Base-by-base conservation (phyloP, 2,329 filamentous ascomycete species). In the Leptographium radiaticola region DNA sequence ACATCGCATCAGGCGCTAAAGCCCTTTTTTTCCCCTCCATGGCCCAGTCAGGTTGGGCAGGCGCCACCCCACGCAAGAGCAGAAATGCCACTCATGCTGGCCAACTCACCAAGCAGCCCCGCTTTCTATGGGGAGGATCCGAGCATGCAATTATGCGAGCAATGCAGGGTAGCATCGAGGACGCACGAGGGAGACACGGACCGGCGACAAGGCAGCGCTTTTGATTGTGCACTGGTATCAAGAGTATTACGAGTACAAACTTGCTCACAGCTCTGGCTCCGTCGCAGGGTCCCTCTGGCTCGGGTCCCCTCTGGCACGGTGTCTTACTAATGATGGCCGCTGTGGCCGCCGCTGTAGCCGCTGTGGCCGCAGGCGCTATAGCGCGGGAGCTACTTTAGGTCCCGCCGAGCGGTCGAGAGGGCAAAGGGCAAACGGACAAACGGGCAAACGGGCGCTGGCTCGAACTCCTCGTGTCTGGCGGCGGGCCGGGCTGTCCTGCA, bases 301-400 rank as follows among this genome's bases (percentile, higher is more conserved):
- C 3, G 16, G 16, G 9, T 20, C 6, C 11, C 2, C 3, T 9
- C 18, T 43, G n/a, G n/a, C n/a, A 18, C 9, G 20, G n/a, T 20
- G 16, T 43, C 40, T 43, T 10, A 9, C 25, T 50, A 31, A 13
- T 39, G 38, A 5, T 39, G 38, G 10, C 42, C 20, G 42, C 42
- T 34, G n/a, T 45, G 20, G 39, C 40, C 25, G 42, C 18, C 42
- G 42, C 42, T 44, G 42, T 44, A 18, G 34, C 34, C 34, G 34
- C 18, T 9, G 38, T 25, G 15, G 30, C 13, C 15, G 7, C 42
- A 16, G 7, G 42, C 42, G 42, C 42, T 44, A 44, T 18, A 44
- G 16, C 4, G 44, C 55, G 52, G 55, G 52, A 20, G 38, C 55
- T 56, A 56, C 52, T 53, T 56, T 56, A 56, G 55, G 45, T 56